phyloP scores from a whole-genome alignment of 371 early-diverging fungal species.

The Mortierella sp. region DNA sequence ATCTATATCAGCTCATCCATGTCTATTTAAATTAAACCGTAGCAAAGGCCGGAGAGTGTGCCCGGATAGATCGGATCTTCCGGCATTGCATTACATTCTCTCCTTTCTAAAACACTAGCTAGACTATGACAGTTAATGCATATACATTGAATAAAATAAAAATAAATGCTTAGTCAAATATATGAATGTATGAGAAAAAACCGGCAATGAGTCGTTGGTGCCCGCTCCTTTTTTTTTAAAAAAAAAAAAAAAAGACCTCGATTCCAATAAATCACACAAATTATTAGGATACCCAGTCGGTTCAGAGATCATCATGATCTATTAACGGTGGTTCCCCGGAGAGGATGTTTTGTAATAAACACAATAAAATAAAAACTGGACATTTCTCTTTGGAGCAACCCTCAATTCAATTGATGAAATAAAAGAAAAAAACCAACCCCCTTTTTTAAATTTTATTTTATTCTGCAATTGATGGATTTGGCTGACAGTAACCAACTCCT shows the following conservation, averaged over 20 bases:
- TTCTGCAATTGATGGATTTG: too few relatives aligned
- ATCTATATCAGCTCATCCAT: neutral
- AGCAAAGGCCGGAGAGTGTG: too few relatives aligned
- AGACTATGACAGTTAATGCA: too few relatives aligned
- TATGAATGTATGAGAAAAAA: neutral
- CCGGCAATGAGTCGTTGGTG: neutral
- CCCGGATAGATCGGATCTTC: neutral
- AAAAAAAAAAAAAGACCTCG: neutral
- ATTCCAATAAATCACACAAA: constrained; percentile 1
- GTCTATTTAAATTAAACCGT: too few relatives aligned
- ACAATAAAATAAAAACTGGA: too few relatives aligned
- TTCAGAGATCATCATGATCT: neutral
- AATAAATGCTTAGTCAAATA: too few relatives aligned
- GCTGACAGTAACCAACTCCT: too few relatives aligned
- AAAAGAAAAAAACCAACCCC: too few relatives aligned
- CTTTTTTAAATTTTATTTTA: too few relatives aligned
- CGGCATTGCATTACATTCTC: neutral
- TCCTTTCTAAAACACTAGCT: too few relatives aligned
- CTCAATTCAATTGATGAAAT: neutral
- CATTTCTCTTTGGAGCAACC: neutral
- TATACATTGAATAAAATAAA: neutral
- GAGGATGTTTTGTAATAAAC: too few relatives aligned
- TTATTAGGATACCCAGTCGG: neutral
- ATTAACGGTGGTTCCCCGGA: neutral
- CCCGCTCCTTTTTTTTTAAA: neutral